Base-by-base conservation (phyloP, 805 yeast species). In the Candida krabiensis region DNA sequence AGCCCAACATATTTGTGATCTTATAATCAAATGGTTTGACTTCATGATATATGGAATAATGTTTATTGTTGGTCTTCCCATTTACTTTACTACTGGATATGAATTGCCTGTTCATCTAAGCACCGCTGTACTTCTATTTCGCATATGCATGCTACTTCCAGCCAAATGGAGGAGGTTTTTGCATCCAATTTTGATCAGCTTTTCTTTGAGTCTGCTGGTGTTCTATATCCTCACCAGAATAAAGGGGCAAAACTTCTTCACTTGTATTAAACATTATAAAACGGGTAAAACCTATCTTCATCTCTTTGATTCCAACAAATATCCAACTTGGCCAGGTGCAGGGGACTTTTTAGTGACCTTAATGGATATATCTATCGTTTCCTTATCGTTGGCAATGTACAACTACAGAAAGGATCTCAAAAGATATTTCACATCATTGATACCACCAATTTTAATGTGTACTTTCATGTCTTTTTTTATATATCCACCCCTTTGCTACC, bases 321-420 rank as follows among this genome's bases (percentile, higher is more conserved):
- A 53, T 37, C 48, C 56, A 3, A 55, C 60, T 15, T 73, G 78
- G 74, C 93, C 95, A 1, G 95, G 95, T 0, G 86, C 90, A 11
- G 95, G 95, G 2, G 95, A 86, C 54, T 67, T 86, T 13, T 68
- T 86, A 27, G 57, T 80, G 5, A 73, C 89, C 0, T 58, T 85
- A 47, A 80, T 86, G 83, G 93, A 85, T 52, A 73, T 83, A 7
- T 77, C 88, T 2, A 86, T 86, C 59, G 89, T 83, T 1, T 76
- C 91, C 1, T 66, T 86, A 29, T 75, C 90, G 16, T 62, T 86
- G 35, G 89, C 95, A 3, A 83, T 86, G 87, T 86, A 73, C 59
- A 75, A 83, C 7, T 85, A 83, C 60, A 63, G 93, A 34, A 61
- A 61, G 12, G 95, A 85, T 50, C 70, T 86, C 44, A 58, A 66